These are phyloP conservation scores for Trichoderma pleuroti DNA, from an alignment of 2,329 filamentous ascomycete genomes.

Conservation along the genomic window DNA sequence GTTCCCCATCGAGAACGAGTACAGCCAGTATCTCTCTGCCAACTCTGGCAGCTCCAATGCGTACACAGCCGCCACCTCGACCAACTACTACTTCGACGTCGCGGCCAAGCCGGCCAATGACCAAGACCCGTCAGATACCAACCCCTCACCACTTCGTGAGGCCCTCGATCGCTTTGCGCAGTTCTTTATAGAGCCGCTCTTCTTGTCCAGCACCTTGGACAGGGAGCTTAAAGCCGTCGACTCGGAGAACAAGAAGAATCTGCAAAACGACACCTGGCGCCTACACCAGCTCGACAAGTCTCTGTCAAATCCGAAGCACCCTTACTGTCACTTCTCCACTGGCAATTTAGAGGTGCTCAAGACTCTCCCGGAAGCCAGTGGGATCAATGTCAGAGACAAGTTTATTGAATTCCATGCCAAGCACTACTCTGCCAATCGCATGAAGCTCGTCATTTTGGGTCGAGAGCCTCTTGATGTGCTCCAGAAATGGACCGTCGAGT, in stretches of 20 bases:
- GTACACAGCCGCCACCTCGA: slow-evolving; percentile 88
- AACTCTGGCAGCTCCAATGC: slow-evolving; percentile 93
- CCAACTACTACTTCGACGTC: slow-evolving; percentile 97
- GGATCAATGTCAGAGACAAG: slow-evolving; percentile 81
- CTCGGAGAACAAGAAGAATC: slow-evolving; percentile 96
- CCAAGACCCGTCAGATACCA: slow-evolving; percentile 51
- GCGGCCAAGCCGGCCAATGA: slow-evolving; percentile 70
- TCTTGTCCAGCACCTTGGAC: slow-evolving; percentile 79
- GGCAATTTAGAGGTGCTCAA: slow-evolving; percentile 85
- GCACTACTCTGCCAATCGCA: slow-evolving; percentile 88
- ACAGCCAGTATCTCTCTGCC: slow-evolving; percentile 85
- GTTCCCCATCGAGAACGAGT: slow-evolving; percentile 93
- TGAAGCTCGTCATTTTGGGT: slow-evolving; percentile 87
- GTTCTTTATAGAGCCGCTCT: slow-evolving; percentile 87
- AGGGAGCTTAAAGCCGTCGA: slow-evolving; percentile 86
- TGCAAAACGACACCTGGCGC: slow-evolving; percentile 87
- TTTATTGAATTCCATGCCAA: slow-evolving; percentile 90
- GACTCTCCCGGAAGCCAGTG: slow-evolving; percentile 71
- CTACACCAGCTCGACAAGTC: slow-evolving; percentile 84
- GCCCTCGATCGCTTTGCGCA: slow-evolving; percentile 89
- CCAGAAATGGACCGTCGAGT: slow-evolving; percentile 77
- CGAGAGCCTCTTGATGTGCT: slow-evolving; percentile 77
- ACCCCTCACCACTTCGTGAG: slow-evolving; percentile 65
- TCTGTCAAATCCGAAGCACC: slow-evolving; percentile 81
- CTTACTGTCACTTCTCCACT: slow-evolving; percentile 87